Evolutionary conservation across 805 yeast species (phyloP), one percentile per base, ranked within the genome.

Genomic region (Monosporozyma servazzii): DNA sequence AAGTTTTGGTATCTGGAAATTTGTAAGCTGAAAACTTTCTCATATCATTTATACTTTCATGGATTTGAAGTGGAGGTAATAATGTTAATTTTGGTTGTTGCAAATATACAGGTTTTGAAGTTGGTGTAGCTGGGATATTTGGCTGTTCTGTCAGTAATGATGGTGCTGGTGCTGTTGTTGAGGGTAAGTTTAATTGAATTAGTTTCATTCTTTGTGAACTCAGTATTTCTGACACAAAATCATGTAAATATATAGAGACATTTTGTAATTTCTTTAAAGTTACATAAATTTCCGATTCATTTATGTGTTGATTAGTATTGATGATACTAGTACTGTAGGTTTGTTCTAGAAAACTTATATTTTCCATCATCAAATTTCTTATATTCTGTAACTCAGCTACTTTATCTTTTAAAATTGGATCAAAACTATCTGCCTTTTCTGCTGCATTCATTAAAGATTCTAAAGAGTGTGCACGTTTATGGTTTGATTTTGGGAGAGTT

Each of bases 371-470:
- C 23, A 41, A 21, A 41, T 11, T 21, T 21, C 7, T 41, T 21
- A 41, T 21, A 5, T 41, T 41, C 21, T 41, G 44, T 21, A 41
- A 13, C 11, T 21, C 44, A 9, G n/a, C 11, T 3, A 41, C 17
- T 23, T 41, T 41, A 11, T 41, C 44, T 21, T 15, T 4, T 21
- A 41, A 20, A 41, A 10, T 41, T 41, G 48, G 27, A 20, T n/a
- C 23, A 18, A 4, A 3, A 15, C 17, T 7, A 5, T 51, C 61
- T 8, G 54, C 49, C 13, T 59, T 52, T 21, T 56, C 54, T 13
- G 61, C 61, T 3, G 63, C 64, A 40, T 57, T 55, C 58, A 61
- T 59, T 47, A 61, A 48, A 3, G 64, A 61, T 17, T 59, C 63
- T 47, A 59, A 51, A 1, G 64, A 61, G 27, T 49, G 45, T 46